Percentiles rank a stretch among this genome's conserved stretches.
Conservation (phyloP, 2,329 filamentous ascomycete genomes). For the Fusarium begoniae region DNA sequence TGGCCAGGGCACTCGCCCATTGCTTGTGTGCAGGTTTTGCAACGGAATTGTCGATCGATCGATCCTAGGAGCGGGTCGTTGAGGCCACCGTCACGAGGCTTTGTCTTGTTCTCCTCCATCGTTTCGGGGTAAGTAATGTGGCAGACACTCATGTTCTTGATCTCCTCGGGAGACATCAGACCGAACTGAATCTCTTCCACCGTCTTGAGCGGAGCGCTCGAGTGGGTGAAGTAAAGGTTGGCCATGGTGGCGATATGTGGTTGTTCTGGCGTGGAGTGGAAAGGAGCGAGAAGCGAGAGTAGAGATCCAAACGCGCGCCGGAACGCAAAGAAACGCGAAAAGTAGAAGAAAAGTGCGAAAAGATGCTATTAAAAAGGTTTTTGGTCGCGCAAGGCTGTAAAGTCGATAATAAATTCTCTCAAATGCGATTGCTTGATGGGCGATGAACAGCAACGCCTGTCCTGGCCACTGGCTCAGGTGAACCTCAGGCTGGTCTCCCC, state of each 20-base stretch:
- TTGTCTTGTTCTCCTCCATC: conserved; percentile 95
- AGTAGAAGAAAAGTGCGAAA: conserved; percentile 37
- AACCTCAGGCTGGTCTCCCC: conserved; percentile 56
- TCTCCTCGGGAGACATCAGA: conserved; percentile 96
- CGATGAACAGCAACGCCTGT: conserved; percentile 53
- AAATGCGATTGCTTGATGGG: conserved; percentile 52
- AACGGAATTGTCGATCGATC: conserved; percentile 94
- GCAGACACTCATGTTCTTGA: conserved; percentile 97
- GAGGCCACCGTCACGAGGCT: conserved; percentile 88
- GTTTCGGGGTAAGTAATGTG: conserved; percentile 99
- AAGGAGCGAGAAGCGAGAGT: conserved; percentile 39
- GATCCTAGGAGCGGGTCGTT: conserved; percentile 97
- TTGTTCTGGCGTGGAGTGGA: conserved; percentile 39
- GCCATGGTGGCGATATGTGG: conserved; percentile 74
- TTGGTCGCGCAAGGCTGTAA: conserved; percentile 39
- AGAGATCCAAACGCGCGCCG: conserved; percentile 38
- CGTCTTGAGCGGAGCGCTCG: conserved; percentile 94
- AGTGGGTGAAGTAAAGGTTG: conserved; percentile 90
- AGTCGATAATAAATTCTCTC: conserved; percentile 47
- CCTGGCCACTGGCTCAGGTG: conserved; percentile 59
- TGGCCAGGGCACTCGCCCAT: conserved; percentile 97
- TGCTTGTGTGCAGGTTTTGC: conserved; percentile 94
- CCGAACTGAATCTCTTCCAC: conserved; percentile 99
- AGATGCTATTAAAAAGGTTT: conserved; percentile 31
- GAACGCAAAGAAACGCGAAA: conserved; percentile 39